Conservation (phyloP, 2,329 filamentous ascomycete genomes). For the Fusarium protoensiforme region DNA sequence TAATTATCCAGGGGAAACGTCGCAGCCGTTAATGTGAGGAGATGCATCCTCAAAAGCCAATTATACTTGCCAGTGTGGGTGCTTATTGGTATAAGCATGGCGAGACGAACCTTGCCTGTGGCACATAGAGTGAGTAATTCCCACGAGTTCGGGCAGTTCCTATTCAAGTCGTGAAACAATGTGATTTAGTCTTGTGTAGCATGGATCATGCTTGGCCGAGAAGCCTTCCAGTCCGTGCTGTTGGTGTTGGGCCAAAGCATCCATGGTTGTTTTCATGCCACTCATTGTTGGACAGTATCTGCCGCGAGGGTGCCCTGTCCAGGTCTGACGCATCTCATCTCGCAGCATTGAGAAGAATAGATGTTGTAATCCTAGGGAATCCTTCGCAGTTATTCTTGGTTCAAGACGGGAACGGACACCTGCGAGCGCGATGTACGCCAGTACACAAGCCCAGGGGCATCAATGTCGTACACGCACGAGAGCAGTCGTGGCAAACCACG, state of each 20-base stretch:
- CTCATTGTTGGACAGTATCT: not conserved
- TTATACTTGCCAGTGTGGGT: not conserved
- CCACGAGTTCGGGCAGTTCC: not conserved
- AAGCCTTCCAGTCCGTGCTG: not conserved
- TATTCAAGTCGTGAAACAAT: not conserved
- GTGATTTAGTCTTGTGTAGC: not conserved
- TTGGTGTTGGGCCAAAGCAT: not conserved
- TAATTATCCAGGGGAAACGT: conserved; percentile 23
- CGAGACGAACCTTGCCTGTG: not conserved
- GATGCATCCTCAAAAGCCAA: conserved; percentile 4
- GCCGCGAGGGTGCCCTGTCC: not conserved
- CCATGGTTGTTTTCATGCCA: not conserved
- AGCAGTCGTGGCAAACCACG: not conserved
- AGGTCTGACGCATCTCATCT: not conserved
- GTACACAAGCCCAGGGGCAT: not conserved
- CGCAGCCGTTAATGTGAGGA: not conserved
- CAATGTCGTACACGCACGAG: not conserved
- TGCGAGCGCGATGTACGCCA: not conserved
- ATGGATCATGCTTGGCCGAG: not conserved
- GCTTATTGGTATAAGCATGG: not conserved
- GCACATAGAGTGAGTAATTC: not conserved
- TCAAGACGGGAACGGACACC: not conserved
- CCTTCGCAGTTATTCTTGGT: not conserved
- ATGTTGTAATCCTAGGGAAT: not conserved
- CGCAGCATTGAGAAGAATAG: not conserved